phyloP scores from a whole-genome alignment of 2,329 filamentous ascomycete genomes.

The Ambrosiella beaveri region DNA sequence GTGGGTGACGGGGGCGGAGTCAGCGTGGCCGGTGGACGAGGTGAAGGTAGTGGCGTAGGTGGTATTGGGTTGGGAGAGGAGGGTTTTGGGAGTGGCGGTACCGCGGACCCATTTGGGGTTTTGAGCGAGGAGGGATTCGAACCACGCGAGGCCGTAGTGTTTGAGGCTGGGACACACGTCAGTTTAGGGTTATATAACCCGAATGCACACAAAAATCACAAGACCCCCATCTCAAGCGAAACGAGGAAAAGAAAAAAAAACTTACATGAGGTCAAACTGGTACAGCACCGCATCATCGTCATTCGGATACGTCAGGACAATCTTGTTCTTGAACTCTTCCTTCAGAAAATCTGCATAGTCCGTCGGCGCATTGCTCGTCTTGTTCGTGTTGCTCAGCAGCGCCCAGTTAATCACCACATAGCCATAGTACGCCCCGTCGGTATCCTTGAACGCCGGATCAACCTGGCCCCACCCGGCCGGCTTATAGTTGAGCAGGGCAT shows the following conservation, averaged over 20 bases:
- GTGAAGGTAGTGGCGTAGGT: slow-evolving; percentile 13
- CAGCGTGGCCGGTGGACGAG: slow-evolving; percentile 4
- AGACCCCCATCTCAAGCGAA: neutral
- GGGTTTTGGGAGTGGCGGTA: slow-evolving; percentile 24
- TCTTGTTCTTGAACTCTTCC: slow-evolving; percentile 34
- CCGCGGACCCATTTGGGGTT: slow-evolving; percentile 37
- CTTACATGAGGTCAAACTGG: slow-evolving; percentile 31
- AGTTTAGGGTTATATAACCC: slow-evolving; percentile 17
- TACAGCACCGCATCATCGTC: slow-evolving; percentile 39
- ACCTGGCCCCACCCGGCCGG: slow-evolving; percentile 29
- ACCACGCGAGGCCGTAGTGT: slow-evolving; percentile 28
- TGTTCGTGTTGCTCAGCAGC: slow-evolving; percentile 22
- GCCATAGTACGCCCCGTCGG: slow-evolving; percentile 25
- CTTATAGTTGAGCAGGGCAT: slow-evolving; percentile 31
- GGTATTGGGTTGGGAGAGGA: slow-evolving; percentile 19
- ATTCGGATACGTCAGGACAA: slow-evolving; percentile 38
- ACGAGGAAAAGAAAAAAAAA: neutral
- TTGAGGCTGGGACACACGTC: neutral
- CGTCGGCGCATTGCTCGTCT: slow-evolving; percentile 19
- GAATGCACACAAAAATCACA: too few species aligned
- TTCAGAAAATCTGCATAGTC: slow-evolving; percentile 28
- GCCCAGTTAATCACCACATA: slow-evolving; percentile 23
- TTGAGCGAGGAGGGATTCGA: slow-evolving; percentile 29
- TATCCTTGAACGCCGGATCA: slow-evolving; percentile 25
- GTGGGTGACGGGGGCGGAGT: slow-evolving; percentile 15